Evolutionary conservation across 805 yeast species (phyloP).

Genomic region (Danielia oregonensis): DNA sequence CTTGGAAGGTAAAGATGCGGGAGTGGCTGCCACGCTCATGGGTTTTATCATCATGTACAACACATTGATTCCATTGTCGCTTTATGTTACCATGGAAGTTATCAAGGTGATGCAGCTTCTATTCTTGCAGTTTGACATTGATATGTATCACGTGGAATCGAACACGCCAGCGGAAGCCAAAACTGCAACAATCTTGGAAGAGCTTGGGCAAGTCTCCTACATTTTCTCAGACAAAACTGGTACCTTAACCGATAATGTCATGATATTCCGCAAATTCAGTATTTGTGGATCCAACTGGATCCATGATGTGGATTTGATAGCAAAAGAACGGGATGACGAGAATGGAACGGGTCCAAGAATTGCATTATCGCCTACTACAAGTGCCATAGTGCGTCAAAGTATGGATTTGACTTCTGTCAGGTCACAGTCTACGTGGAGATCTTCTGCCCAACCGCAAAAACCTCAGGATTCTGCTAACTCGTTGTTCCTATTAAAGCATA

Average conservation of each 20-base stretch:
- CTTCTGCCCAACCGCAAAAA: conserved; percentile 46
- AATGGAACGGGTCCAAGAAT: neutral
- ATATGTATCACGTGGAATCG: conserved; percentile 82
- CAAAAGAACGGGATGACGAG: conserved; percentile 19
- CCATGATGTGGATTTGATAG: conserved; percentile 62
- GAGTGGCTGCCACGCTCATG: conserved; percentile 87
- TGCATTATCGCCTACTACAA: conserved; percentile 10
- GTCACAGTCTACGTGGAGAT: conserved; percentile 39
- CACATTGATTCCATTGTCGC: conserved; percentile 89
- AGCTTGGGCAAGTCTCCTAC: conserved; percentile 93
- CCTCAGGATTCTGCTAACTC: conserved; percentile 46
- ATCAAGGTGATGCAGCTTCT: conserved; percentile 84
- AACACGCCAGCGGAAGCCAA: conserved; percentile 93
- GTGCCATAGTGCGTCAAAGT: conserved; percentile 31
- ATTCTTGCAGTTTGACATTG: conserved; percentile 83
- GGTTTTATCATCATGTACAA: conserved; percentile 96
- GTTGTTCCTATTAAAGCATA: conserved; percentile 58
- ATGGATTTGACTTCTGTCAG: conserved; percentile 23
- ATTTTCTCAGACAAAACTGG: conserved; percentile 97
- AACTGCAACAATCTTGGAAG: conserved; percentile 93
- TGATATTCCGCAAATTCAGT: conserved; percentile 87
- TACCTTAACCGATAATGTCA: conserved; percentile 88
- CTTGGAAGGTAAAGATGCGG: conserved; percentile 65
- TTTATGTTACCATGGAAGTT: conserved; percentile 95
- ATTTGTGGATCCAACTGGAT: conserved; percentile 88